Conservation (phyloP, 257 asterid species). For the Datura wrightii region DNA sequence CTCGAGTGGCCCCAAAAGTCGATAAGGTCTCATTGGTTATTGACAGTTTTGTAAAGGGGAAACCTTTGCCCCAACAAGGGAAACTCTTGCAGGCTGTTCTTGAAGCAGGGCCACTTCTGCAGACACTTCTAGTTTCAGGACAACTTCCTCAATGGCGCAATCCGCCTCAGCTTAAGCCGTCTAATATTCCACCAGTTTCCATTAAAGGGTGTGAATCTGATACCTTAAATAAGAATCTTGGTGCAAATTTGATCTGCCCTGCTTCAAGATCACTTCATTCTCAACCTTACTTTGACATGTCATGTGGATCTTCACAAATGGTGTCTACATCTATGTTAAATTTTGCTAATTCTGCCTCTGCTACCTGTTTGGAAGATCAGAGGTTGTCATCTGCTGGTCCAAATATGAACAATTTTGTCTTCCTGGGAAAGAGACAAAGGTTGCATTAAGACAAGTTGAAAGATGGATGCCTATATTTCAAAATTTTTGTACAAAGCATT, state of each 20-base stretch:
- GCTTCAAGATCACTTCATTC: constrained; percentile 30
- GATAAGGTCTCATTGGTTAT: constrained; percentile 24
- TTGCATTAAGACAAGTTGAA: constrained; percentile 38
- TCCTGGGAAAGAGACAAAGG: constrained; percentile 54
- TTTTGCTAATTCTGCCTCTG: constrained; percentile 38
- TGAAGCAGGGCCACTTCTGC: constrained; percentile 74
- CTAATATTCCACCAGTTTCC: constrained; percentile 62
- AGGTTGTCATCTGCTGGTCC: constrained; percentile 40
- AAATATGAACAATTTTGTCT: constrained; percentile 37
- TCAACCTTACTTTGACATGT: constrained; percentile 48
- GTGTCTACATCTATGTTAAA: constrained; percentile 47
- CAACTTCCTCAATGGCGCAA: constrained; percentile 92
- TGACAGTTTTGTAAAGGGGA: constrained; percentile 31
- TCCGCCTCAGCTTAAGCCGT: constrained; percentile 71
- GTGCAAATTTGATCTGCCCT: constrained; percentile 36
- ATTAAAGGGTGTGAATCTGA: constrained; percentile 47
- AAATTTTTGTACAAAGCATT: constrained; percentile 53
- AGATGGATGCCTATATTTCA: constrained; percentile 21
- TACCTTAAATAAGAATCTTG: constrained; percentile 35
- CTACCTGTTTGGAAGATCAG: constrained; percentile 37
- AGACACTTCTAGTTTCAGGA: constrained; percentile 74
- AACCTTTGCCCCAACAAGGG: constrained; percentile 50
- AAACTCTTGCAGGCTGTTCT: constrained; percentile 65
- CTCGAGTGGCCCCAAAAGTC: neutral
- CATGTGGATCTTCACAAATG: constrained; percentile 56